Conservation (phyloP, 371 early-diverging fungal genomes). For the Circinella minor region DNA sequence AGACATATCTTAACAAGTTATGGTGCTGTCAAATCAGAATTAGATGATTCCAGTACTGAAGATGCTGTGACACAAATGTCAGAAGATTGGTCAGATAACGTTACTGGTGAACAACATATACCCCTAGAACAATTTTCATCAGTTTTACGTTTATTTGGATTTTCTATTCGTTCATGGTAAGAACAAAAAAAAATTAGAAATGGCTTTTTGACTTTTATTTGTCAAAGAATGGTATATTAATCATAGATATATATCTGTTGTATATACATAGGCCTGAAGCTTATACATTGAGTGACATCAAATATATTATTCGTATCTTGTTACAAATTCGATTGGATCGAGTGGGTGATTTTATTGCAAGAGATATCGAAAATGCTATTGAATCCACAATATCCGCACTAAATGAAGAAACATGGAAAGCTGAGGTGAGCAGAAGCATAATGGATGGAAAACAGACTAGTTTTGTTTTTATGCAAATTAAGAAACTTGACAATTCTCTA, state of each 20-base stretch:
- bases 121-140: conserved; percentile 37
- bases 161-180: conserved; percentile 36
- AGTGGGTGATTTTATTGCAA: conserved; percentile 23
- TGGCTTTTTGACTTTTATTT: not conserved
- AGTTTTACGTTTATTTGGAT: conserved; percentile 36
- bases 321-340: conserved; percentile 39
- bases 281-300: conserved; percentile 28
- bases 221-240: not conserved
- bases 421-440: conserved; percentile 13
- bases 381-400: conserved; percentile 12
- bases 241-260: not conserved
- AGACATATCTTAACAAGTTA: conserved; percentile 17
- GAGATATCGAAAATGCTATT: conserved; percentile 38
- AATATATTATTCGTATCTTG: conserved; percentile 28
- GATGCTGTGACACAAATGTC: not conserved
- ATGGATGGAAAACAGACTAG: no score
- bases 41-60: conserved; percentile 5
- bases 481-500: not conserved
- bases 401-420: conserved; percentile 23
- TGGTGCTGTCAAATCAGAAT: conserved; percentile 20
- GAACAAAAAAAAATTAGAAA: not conserved
- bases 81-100: conserved; percentile 16
- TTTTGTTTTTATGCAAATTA: not conserved
- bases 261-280: conserved; percentile 27
- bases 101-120: conserved; percentile 20